Evolutionary conservation across 2,329 filamentous ascomycete species (phyloP), one percentile per base, ranked within the genome.

Genomic region (Aspergillus novoparasiticus): DNA sequence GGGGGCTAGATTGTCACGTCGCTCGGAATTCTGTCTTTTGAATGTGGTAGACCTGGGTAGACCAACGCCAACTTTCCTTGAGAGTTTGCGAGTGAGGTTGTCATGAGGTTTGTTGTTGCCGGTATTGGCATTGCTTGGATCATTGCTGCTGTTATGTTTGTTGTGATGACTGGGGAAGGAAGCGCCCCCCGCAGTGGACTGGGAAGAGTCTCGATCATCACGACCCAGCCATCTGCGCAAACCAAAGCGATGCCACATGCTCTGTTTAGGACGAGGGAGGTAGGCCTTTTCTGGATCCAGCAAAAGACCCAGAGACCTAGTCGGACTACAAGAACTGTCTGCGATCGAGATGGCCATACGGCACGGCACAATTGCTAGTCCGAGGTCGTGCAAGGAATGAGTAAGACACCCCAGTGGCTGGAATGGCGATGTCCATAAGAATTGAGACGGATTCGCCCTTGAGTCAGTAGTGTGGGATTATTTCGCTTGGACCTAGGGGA

Each of bases 11-110:
- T 88, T 89, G 69, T 91, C 87, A 69, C 93, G 86, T 66, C 87
- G 85, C 78, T 97, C 94, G 32, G 92, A 94, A 74, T 91, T 86
- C 76, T 94, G 92, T 71, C 93, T 87, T 77, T 89, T 90, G 79
- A 96, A 93, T 0, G 92, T 96, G 70, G 90, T 87, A 5, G 89
- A 83, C 56, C 92, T 87, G 45, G 93, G 92, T 43, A 97, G 80
- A 19, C 90, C 90, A 21, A 93, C 90, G 19, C 94, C 87, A n/a
- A 93, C 91, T 50, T 73, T 74, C 45, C 75, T 72, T n/a, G 77
- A 75, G 53, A 79, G 64, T 50, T 75, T 74, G 59, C 76, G 76
- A 51, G 76, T 75, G 36, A 79, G 66, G 19, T 73, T 75, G 59
- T 72, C 70, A 62, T 72, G 72, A 56, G 65, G 58, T 65, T 73